Percentiles rank a stretch among this genome's conserved stretches.
phyloP scores from a whole-genome alignment of 345 rosid species.

The Pistacia vera region DNA sequence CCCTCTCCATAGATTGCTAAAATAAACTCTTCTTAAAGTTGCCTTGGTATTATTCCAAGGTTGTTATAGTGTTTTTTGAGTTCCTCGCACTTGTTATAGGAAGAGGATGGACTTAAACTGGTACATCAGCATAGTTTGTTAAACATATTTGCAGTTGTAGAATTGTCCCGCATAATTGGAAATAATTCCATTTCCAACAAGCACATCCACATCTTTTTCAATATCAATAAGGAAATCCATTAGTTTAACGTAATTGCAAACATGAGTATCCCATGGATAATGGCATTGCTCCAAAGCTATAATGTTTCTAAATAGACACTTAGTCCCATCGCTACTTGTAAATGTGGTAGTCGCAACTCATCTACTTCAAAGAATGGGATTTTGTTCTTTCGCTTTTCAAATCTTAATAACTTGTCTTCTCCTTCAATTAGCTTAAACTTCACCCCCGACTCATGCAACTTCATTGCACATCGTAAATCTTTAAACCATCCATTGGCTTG shows the following conservation, averaged over 20 bases:
- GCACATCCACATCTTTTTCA: no score
- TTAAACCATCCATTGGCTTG: no score
- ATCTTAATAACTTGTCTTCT: neutral
- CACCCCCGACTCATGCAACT: neutral
- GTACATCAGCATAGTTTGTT: slow-evolving; percentile 11
- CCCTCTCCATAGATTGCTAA: no score
- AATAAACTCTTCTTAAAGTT: no score
- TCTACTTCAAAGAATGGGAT: neutral
- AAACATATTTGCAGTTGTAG: slow-evolving; percentile 8
- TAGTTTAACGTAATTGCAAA: slow-evolving; percentile 7
- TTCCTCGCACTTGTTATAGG: neutral
- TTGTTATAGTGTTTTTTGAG: neutral
- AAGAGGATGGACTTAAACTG: neutral
- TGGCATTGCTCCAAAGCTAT: slow-evolving; percentile 17
- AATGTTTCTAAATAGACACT: slow-evolving; percentile 15
- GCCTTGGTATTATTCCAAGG: no score
- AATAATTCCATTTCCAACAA: slow-evolving; percentile 8
- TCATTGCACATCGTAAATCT: neutral
- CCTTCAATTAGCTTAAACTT: neutral
- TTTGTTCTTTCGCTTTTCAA: neutral
- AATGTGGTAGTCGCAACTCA: neutral
- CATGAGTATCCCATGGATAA: slow-evolving; percentile 3
- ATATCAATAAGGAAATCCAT: slow-evolving; percentile 6
- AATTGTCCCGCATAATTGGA: neutral
- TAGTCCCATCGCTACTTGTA: neutral